A percentile compares a stretch with the other conserved stretches of the same genome.
phyloP scores from a whole-genome alignment of 2,329 filamentous ascomycete species.

The Aspergillus alliaceus region DNA sequence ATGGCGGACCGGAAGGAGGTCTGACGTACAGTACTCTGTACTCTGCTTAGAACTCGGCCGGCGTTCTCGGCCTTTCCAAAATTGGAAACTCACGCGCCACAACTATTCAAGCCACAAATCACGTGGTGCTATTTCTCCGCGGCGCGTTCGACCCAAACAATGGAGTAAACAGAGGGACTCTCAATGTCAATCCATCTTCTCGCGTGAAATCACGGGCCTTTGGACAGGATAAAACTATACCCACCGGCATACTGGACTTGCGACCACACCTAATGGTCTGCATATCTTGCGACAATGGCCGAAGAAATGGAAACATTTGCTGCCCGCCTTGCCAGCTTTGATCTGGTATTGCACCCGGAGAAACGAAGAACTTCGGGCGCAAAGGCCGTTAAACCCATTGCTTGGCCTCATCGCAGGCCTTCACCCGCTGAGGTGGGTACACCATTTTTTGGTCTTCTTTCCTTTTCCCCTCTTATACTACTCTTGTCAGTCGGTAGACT shows the following conservation, averaged over 20 bases:
- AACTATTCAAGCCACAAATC: neutral
- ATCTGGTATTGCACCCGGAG: constrained; percentile 57
- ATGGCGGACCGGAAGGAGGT: constrained; percentile 3
- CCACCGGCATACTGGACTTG: neutral
- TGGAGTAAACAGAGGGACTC: constrained; percentile 20
- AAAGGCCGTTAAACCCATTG: constrained; percentile 55
- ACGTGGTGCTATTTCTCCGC: constrained; percentile 19
- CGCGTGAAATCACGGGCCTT: neutral
- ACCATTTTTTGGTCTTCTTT: too few species aligned
- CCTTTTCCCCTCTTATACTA: too few species aligned
- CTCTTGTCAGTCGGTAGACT: neutral
- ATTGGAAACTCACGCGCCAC: neutral
- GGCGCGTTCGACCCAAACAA: constrained; percentile 27
- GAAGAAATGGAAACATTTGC: constrained; percentile 63
- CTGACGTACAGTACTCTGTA: constrained; percentile 20
- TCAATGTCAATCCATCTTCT: neutral
- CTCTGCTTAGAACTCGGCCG: constrained; percentile 5
- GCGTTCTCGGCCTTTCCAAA: constrained; percentile 16
- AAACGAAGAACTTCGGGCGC: constrained; percentile 71
- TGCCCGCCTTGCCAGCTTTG: constrained; percentile 79
- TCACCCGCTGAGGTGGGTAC: constrained; percentile 67
- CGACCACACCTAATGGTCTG: constrained; percentile 11
- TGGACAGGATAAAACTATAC: neutral
- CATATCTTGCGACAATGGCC: constrained; percentile 19
- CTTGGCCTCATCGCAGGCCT: constrained; percentile 78